These are phyloP conservation scores for Penicillium concentricum DNA, from an alignment of 2,329 filamentous ascomycete species.

Conservation along the genomic window DNA sequence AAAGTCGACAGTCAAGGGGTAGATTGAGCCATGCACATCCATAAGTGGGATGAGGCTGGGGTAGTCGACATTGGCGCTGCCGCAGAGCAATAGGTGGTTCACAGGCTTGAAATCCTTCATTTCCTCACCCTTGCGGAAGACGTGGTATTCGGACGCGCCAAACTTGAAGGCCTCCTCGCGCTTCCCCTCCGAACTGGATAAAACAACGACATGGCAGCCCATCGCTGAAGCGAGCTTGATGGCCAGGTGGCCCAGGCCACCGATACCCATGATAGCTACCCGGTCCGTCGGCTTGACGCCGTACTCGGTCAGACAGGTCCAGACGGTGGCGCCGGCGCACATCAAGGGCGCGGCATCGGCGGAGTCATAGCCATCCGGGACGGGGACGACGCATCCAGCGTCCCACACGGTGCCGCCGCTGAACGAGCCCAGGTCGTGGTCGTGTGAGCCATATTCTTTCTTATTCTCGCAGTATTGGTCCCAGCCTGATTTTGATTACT, in stretches of 20 bases:
- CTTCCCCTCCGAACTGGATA: constrained; percentile 30
- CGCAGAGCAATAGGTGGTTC: constrained; percentile 26
- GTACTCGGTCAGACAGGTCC: constrained; percentile 60
- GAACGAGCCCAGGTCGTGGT: constrained; percentile 37
- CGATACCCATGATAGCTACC: constrained; percentile 69
- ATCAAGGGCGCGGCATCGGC: constrained; percentile 35
- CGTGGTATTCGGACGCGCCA: constrained; percentile 27
- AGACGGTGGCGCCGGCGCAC: constrained; percentile 43
- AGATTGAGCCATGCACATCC: constrained; percentile 26
- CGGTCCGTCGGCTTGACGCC: constrained; percentile 64
- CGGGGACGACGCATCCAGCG: constrained; percentile 38
- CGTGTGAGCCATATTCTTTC: constrained; percentile 31
- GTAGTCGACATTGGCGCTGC: constrained; percentile 26
- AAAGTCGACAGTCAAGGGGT: constrained; percentile 27
- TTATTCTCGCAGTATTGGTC: constrained; percentile 35
- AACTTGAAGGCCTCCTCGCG: constrained; percentile 26
- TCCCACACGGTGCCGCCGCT: constrained; percentile 34
- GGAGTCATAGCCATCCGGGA: constrained; percentile 33
- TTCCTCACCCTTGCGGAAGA: constrained; percentile 23
- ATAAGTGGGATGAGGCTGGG: constrained; percentile 25
- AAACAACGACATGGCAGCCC: constrained; percentile 56
- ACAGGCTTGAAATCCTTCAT: constrained; percentile 24
- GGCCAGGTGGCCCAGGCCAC: constrained; percentile 70
- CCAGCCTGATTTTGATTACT: constrained; percentile 19
- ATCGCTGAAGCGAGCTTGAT: constrained; percentile 68